phyloP scores from a whole-genome alignment of 2,329 filamentous ascomycete genomes.

The Zymoseptoria ardabiliae region DNA sequence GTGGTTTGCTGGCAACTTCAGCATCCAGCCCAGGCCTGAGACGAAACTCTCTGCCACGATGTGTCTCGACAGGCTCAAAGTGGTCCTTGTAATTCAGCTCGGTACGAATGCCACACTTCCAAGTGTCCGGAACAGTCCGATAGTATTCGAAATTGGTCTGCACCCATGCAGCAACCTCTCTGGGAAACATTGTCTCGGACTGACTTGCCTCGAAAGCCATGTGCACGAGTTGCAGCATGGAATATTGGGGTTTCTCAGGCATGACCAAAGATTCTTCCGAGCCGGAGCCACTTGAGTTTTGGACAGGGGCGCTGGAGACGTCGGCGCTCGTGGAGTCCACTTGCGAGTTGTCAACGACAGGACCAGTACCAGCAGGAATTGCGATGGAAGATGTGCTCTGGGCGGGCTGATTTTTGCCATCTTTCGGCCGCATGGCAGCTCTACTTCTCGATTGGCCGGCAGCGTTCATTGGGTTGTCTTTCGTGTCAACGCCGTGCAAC shows the following conservation, averaged over 20 bases:
- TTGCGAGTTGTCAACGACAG: neutral
- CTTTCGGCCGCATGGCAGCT: neutral
- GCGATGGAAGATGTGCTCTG: neutral
- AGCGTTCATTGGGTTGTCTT: neutral
- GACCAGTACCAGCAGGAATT: neutral
- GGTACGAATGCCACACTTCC: slow-evolving; percentile 4
- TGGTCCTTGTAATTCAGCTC: slow-evolving; percentile 1
- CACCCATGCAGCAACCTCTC: slow-evolving; percentile 5
- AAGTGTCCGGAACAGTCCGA: neutral
- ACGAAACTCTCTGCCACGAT: slow-evolving; percentile 3
- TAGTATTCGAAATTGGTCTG: slow-evolving; percentile 4
- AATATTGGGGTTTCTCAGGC: slow-evolving; percentile 1
- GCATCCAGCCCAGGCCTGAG: neutral
- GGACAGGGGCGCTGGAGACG: neutral
- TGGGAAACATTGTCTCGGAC: neutral
- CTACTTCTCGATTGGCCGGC: neutral
- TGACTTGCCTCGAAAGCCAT: slow-evolving; percentile 4
- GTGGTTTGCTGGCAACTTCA: neutral
- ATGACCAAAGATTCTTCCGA: neutral
- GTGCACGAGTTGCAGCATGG: slow-evolving; percentile 5
- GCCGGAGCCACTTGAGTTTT: neutral
- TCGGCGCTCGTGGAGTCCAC: neutral
- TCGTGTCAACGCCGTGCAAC: neutral
- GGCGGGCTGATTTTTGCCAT: neutral
- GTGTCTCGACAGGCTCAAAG: slow-evolving; percentile 2